Conservation (phyloP, 371 early-diverging fungal genomes). For the Mycotypha africana region DNA sequence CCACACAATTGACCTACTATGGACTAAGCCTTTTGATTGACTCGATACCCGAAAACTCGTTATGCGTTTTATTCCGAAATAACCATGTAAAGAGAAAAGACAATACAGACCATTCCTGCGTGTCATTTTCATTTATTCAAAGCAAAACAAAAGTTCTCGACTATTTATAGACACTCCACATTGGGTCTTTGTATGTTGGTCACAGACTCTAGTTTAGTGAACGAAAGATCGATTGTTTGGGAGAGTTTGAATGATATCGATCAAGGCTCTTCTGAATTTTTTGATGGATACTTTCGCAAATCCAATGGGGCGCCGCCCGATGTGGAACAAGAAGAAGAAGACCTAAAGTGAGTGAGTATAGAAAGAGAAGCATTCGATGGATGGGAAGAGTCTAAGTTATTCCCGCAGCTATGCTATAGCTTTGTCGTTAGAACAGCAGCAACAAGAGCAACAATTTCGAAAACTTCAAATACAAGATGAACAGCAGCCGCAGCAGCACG, state of each 20-base stretch:
- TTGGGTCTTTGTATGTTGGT: constrained; percentile 72
- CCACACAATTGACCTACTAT: constrained; percentile 81
- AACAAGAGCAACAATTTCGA: too few species aligned
- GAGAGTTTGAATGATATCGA: constrained; percentile 69
- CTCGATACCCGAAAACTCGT: constrained; percentile 51
- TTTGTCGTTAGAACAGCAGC: constrained; percentile 9
- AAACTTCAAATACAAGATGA: too few species aligned
- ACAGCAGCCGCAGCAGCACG: too few species aligned
- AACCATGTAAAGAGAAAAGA: constrained; percentile 76
- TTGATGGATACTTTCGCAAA: constrained; percentile 54
- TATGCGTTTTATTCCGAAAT: constrained; percentile 86
- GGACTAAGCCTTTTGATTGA: constrained; percentile 65
- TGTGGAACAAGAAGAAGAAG: too few species aligned
- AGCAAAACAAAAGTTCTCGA: constrained; percentile 57
- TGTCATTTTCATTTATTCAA: background rate
- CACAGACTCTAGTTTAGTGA: constrained; percentile 80
- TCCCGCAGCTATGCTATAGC: constrained; percentile 12
- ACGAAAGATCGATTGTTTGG: constrained; percentile 66
- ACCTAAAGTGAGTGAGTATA: too few species aligned
- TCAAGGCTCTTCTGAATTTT: constrained; percentile 60
- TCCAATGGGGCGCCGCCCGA: constrained; percentile 20
- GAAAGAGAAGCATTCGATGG: too few species aligned
- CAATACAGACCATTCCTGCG: too few species aligned
- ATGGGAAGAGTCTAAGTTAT: too few species aligned
- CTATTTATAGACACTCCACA: constrained; percentile 65